Conservation (phyloP, 179 eudicot species). For the Spergularia azorica region DNA sequence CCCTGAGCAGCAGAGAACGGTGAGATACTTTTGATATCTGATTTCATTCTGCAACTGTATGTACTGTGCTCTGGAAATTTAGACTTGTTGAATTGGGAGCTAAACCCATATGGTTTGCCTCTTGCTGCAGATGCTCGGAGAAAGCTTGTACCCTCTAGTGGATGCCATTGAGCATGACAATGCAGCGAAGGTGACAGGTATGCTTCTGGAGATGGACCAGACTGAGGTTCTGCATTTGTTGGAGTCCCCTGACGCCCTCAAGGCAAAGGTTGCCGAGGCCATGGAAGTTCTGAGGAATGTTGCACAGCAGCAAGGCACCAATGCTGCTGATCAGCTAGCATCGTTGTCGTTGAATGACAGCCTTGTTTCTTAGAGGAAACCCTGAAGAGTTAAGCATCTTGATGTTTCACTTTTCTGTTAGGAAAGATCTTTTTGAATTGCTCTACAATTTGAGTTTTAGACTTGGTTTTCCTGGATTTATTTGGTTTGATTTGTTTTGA, state of each 20-base stretch:
- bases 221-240: slow-evolving; percentile 74
- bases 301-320: slow-evolving; percentile 44
- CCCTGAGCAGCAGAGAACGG: slow-evolving; percentile 86
- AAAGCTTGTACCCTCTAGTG: slow-evolving; percentile 71
- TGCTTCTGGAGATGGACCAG: slow-evolving; percentile 95
- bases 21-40: slow-evolving; percentile 21
- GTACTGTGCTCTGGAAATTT: too few relatives aligned
- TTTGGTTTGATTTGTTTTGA: too few relatives aligned
- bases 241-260: slow-evolving; percentile 74
- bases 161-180: slow-evolving; percentile 76
- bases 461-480: too few relatives aligned
- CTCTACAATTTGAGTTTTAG: too few relatives aligned
- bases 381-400: neutral
- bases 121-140: slow-evolving; percentile 63
- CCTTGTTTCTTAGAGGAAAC: slow-evolving; percentile 39
- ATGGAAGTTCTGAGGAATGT: slow-evolving; percentile 73
- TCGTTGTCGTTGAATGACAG: slow-evolving; percentile 57
- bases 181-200: slow-evolving; percentile 81
- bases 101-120: neutral
- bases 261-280: slow-evolving; percentile 71
- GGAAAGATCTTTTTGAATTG: neutral
- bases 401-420: neutral
- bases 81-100: too few relatives aligned
- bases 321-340: slow-evolving; percentile 53
- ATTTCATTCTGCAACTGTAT: too few relatives aligned